Percentiles rank a stretch among this genome's conserved stretches.
These are phyloP conservation scores for Aspergillus aculeatus DNA, from an alignment of 2,329 filamentous ascomycete genomes.

Conservation along the genomic window DNA sequence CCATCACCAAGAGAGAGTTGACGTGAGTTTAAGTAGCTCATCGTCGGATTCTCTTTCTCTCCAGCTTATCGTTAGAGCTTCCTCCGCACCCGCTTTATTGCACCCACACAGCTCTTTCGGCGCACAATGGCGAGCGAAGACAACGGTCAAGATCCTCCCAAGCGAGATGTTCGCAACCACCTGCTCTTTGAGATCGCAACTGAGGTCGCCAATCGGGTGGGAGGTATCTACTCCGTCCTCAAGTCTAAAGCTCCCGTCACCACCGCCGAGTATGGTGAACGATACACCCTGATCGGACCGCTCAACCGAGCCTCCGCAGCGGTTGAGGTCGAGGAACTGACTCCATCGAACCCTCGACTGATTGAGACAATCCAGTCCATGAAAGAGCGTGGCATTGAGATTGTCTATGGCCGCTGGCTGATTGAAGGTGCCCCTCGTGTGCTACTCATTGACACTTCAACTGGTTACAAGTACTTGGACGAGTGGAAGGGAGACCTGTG, in stretches of 20 bases:
- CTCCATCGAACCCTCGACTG: slow-evolving; percentile 77
- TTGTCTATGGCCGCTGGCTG: slow-evolving; percentile 93
- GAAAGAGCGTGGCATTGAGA: slow-evolving; percentile 85
- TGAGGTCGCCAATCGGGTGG: slow-evolving; percentile 96
- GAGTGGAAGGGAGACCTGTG: slow-evolving; percentile 98
- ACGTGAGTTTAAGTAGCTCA: neutral
- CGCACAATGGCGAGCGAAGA: slow-evolving; percentile 38
- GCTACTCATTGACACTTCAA: slow-evolving; percentile 90
- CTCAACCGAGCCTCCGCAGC: slow-evolving; percentile 89
- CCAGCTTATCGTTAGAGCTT: neutral
- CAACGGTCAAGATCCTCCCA: slow-evolving; percentile 57
- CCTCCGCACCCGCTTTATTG: neutral
- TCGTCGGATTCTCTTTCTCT: neutral
- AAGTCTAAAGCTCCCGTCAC: slow-evolving; percentile 99
- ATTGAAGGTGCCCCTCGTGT: slow-evolving; percentile 95
- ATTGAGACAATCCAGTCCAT: slow-evolving; percentile 84
- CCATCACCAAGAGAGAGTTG: neutral
- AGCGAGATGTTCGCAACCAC: slow-evolving; percentile 85
- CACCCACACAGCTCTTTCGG: neutral
- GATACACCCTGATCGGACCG: slow-evolving; percentile 92
- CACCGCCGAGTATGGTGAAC: slow-evolving; percentile 95
- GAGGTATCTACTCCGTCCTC: slow-evolving; percentile 97
- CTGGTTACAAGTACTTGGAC: slow-evolving; percentile 83
- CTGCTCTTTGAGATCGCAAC: slow-evolving; percentile 95
- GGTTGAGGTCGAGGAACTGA: slow-evolving; percentile 95